Conservation (phyloP, 2,329 filamentous ascomycete genomes). For the Capronia americana region DNA sequence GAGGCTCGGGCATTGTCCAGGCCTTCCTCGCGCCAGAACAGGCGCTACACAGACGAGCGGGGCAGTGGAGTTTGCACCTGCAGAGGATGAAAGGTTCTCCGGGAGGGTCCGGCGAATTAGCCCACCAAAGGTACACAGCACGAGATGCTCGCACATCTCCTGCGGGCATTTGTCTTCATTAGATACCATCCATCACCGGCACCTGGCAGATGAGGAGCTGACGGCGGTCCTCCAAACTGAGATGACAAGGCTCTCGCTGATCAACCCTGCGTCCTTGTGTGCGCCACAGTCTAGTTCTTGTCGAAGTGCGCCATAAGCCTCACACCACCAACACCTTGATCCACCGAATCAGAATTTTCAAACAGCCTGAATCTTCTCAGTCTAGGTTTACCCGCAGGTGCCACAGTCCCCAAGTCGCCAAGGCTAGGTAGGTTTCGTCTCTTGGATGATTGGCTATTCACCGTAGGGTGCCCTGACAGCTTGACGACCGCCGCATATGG, state of each 20-base stretch:
- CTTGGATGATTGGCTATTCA: neutral
- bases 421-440: neutral
- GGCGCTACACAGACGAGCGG: neutral
- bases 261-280: neutral
- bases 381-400: neutral
- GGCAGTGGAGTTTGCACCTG: slow-evolving; percentile 1
- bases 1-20: neutral
- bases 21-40: neutral
- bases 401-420: neutral
- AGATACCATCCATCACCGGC: neutral
- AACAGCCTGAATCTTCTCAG: neutral
- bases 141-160: neutral
- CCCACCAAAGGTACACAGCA: neutral
- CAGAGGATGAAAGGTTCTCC: slow-evolving; percentile 1
- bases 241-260: neutral
- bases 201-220: neutral
- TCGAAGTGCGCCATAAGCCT: neutral
- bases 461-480: neutral
- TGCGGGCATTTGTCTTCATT: neutral
- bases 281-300: neutral
- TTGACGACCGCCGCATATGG: neutral
- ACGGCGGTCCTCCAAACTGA: neutral
- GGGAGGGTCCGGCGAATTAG: neutral
- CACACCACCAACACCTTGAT: neutral
- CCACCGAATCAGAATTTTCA: neutral